Conservation (phyloP, 2,329 filamentous ascomycete genomes). For the Colletotrichum agaves region DNA sequence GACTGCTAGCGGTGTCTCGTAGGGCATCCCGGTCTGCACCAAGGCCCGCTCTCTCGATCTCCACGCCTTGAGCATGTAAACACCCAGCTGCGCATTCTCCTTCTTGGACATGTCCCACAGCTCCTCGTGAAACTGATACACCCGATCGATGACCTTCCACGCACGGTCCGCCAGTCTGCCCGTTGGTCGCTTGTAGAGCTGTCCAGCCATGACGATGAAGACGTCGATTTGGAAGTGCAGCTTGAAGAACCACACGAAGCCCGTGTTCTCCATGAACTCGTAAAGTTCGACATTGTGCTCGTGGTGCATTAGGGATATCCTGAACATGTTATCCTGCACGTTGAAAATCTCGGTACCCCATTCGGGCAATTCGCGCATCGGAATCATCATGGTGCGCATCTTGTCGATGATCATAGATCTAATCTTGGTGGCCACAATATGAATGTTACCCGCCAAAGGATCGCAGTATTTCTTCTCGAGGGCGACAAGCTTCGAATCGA, state of each 20-base stretch:
- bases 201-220: slow-evolving; percentile 65
- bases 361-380: slow-evolving; percentile 58
- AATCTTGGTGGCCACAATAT: slow-evolving; percentile 60
- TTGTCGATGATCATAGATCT: slow-evolving; percentile 61
- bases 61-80: slow-evolving; percentile 64
- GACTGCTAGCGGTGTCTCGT: slow-evolving; percentile 59
- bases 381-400: slow-evolving; percentile 58
- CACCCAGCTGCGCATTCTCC: slow-evolving; percentile 55
- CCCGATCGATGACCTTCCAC: slow-evolving; percentile 59
- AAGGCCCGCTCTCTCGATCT: slow-evolving; percentile 58
- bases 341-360: slow-evolving; percentile 61
- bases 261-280: slow-evolving; percentile 52
- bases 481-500: slow-evolving; percentile 56
- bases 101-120: slow-evolving; percentile 61
- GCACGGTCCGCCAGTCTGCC: slow-evolving; percentile 64
- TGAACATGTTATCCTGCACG: slow-evolving; percentile 65
- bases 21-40: slow-evolving; percentile 47
- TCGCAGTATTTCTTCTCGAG: slow-evolving; percentile 64
- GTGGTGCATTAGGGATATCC: slow-evolving; percentile 59
- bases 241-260: slow-evolving; percentile 67
- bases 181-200: slow-evolving; percentile 58
- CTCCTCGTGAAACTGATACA: slow-evolving; percentile 62
- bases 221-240: slow-evolving; percentile 67
- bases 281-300: slow-evolving; percentile 61
- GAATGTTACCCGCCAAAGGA: slow-evolving; percentile 61